A percentile compares a stretch with the other conserved stretches of the same genome.
Conservation (phyloP, 257 asterid species). For the Nicotiana obtusifolia region DNA sequence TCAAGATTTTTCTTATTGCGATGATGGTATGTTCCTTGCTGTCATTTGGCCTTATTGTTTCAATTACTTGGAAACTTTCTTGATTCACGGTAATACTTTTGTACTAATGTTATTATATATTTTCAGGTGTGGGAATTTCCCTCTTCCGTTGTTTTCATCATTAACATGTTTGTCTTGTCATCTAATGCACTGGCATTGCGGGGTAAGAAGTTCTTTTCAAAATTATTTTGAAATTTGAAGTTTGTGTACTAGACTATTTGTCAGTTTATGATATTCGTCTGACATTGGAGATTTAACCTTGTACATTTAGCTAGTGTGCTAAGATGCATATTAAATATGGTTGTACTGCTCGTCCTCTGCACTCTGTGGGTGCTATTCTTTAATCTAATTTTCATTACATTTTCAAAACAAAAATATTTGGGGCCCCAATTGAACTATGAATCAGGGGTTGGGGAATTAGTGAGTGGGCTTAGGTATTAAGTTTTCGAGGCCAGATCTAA, state of each 20-base stretch:
- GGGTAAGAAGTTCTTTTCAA: constrained; percentile 34
- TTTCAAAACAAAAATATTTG: neutral
- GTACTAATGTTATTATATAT: neutral
- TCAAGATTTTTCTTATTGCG: constrained; percentile 70
- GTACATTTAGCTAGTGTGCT: neutral
- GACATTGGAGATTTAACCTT: neutral
- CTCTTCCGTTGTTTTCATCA: constrained; percentile 52
- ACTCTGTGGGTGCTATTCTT: neutral
- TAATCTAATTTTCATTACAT: neutral
- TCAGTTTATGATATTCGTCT: neutral
- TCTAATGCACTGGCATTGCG: constrained; percentile 72
- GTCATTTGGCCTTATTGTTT: neutral
- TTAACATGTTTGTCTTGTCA: constrained; percentile 72
- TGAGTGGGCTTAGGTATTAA: neutral
- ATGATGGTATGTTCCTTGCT: constrained; percentile 53
- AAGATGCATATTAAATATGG: neutral
- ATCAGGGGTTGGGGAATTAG: neutral
- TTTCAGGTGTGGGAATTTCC: constrained; percentile 89
- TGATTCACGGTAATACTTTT: neutral
- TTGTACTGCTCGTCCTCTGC: neutral
- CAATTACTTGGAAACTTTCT: constrained; percentile 1
- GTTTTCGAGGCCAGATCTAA: neutral
- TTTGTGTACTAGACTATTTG: neutral
- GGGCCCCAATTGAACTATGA: neutral
- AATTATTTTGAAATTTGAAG: neutral